Evolutionary conservation across 1,284 basidiomycete genomes (phyloP), one percentile per base, ranked within the genome.

Genomic region (Boletus sp.): DNA sequence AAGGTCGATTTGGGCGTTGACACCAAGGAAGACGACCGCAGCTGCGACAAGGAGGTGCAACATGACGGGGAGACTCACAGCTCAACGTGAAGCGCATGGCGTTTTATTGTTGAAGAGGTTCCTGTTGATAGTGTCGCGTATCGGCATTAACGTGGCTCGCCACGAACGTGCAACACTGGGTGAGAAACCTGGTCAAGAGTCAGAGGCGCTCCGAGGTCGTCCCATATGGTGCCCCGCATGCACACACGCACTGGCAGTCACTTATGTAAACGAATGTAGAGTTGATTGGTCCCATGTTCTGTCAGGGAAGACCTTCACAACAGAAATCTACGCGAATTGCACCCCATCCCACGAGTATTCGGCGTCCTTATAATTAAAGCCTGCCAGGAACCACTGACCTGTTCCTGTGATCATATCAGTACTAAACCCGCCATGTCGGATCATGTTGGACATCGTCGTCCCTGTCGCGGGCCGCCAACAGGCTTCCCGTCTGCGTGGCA

Each of bases 1-100:
- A 3, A 57, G 36, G 16, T 63, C 53, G 32, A 63, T 57, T 41
- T 65, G 58, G 9, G 62, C 57, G 4, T 46, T 22, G 13, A 45
- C 47, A 30, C 48, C 30, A 4, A 61, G 47, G 12, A 62, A n/a
- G 39, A 20, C 35, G 3, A 41, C 20, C 20, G 35, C 41, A 17
- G 30, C 30, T 4, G 39, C 37, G 30, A 44, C 9, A 7, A 60
- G 35, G 19, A 41, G 22, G 26, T 47, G 37, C 16, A 58, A 14
- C 49, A 58, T 54, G 34, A 19, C 4, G n/a, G 14, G 27, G n/a
- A 8, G 32, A 42, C 36, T 35, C 34, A 36, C 35, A 14, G 22
- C 4, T 20, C n/a, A 8, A 13, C 5, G 5, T 7, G 16, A n/a
- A 12, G 9, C 12, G 3, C 8, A 13, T 14, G 25, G 20, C 20